phyloP scores from a whole-genome alignment of 2,329 filamentous ascomycete genomes.

The Bipolaris cookei region DNA sequence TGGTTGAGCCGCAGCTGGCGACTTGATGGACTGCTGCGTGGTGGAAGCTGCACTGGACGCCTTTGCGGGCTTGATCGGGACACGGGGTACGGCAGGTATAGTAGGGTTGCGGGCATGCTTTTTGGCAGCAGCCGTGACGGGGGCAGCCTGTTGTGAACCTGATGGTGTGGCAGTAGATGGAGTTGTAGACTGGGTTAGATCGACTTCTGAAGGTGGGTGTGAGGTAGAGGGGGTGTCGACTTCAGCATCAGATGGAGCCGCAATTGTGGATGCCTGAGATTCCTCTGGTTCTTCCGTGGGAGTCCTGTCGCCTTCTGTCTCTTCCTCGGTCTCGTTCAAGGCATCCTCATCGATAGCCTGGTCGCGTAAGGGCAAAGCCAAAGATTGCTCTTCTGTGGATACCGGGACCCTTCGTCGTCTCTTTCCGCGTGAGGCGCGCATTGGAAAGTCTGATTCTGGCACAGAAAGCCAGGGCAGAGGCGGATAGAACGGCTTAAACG shows the following conservation, averaged over 20 bases:
- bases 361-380: conserved; percentile 62
- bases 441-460: conserved; percentile 61
- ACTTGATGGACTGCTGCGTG: conserved; percentile 46
- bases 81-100: conserved; percentile 59
- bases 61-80: conserved; percentile 56
- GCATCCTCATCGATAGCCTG: conserved; percentile 29
- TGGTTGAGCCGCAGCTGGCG: conserved; percentile 24
- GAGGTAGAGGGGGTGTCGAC: conserved; percentile 65
- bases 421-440: conserved; percentile 54
- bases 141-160: conserved; percentile 48
- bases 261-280: conserved; percentile 54
- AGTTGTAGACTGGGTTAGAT: conserved; percentile 62
- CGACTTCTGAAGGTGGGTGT: conserved; percentile 63
- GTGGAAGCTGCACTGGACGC: conserved; percentile 43
- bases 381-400: conserved; percentile 45
- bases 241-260: conserved; percentile 55
- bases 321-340: conserved; percentile 19
- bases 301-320: conserved; percentile 41
- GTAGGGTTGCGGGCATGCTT: conserved; percentile 53
- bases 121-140: conserved; percentile 39
- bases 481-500: conserved; percentile 57
- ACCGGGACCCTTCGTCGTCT: conserved; percentile 53
- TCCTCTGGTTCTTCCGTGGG: conserved; percentile 50
- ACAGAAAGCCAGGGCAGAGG: conserved; percentile 67
- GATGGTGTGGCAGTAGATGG: conserved; percentile 61